Base-by-base conservation (phyloP, 2,329 filamentous ascomycete genomes). In the Stemphylium lycopersici region DNA sequence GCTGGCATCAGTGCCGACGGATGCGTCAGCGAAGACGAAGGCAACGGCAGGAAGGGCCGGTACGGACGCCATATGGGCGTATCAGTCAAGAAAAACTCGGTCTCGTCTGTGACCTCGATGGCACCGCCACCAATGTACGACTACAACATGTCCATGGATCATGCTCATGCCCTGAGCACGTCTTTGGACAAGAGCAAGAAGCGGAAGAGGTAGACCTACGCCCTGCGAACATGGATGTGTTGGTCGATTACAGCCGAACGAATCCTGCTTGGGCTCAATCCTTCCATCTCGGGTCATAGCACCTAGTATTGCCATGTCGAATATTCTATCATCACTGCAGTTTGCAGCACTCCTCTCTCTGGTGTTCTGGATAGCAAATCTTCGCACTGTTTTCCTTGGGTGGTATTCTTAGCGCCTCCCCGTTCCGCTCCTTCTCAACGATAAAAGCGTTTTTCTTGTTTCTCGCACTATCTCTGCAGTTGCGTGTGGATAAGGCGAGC, bases 21-120 rank as follows among this genome's bases (percentile, higher is more conserved):
- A 61, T 99, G 95, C 76, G 87, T 99, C 76, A 97, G 93, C 76
- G 95, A 99, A 77, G 95, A 99, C 68, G 95, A 99, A 77, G 92
- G 92, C 61, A 98, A 98, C 75, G 95, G 93, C 61, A 90, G 95
- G 70, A 98, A 97, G 77, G 95, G 95, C 60, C 88, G 95, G 53
- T 98, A 97, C 67, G 85, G 87, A 55, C 81, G 87, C 53, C 83
- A 88, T 72, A 87, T 89, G 86, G 84, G 87, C 48, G 85, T 88
- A 29, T 79, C 85, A 1, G 82, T 88, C 59, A 88, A 87, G 77
- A 87, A 86, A 68, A 58, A 40, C 45, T 60, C 57, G 5, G 12
- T 44, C 3, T 48, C 59, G 1, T 59, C 59, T 42, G 59, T 55
- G 16, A 61, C 57, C 4, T 66, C 64, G 12, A 79, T 80, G 64